Evolutionary conservation across 1,284 basidiomycete genomes (phyloP).

Genomic region (Trametes sp.): DNA sequence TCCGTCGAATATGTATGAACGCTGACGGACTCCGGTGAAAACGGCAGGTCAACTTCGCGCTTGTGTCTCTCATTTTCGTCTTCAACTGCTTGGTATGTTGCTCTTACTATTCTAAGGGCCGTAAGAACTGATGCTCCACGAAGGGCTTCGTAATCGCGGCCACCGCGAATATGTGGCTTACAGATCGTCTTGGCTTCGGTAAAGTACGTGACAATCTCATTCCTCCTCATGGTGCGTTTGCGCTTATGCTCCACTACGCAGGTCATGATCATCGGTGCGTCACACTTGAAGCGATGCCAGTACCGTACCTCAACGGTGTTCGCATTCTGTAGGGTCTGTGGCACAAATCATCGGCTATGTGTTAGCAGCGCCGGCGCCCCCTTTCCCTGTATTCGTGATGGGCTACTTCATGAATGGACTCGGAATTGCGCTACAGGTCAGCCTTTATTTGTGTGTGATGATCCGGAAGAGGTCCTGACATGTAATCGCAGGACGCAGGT

Average conservation of each 20-base stretch:
- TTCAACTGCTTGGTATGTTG: slow-evolving; percentile 55
- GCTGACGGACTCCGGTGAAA: background rate
- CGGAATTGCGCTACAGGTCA: slow-evolving; percentile 58
- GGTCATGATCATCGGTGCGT: slow-evolving; percentile 39
- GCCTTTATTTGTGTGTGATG: background rate
- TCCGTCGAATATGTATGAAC: background rate
- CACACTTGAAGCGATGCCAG: background rate
- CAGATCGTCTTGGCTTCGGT: slow-evolving; percentile 62
- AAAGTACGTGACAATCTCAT: slow-evolving; percentile 46
- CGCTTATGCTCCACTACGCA: slow-evolving; percentile 13
- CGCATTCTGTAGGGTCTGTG: slow-evolving; percentile 31
- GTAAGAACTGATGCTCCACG: background rate
- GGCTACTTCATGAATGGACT: slow-evolving; percentile 69
- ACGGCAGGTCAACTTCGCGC: slow-evolving; percentile 51
- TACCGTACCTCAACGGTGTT: background rate
- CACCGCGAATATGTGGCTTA: slow-evolving; percentile 55
- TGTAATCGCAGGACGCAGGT: slow-evolving; percentile 52
- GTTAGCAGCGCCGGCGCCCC: slow-evolving; percentile 64
- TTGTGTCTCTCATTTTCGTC: slow-evolving; percentile 67
- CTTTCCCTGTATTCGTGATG: slow-evolving; percentile 71
- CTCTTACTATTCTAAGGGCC: background rate
- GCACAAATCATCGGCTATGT: slow-evolving; percentile 57
- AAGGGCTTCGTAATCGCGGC: slow-evolving; percentile 59
- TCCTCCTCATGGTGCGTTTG: background rate
- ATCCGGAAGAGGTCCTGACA: background rate